Conservation (phyloP, 2,329 filamentous ascomycete genomes). For the Teratosphaeria gauchensis region DNA sequence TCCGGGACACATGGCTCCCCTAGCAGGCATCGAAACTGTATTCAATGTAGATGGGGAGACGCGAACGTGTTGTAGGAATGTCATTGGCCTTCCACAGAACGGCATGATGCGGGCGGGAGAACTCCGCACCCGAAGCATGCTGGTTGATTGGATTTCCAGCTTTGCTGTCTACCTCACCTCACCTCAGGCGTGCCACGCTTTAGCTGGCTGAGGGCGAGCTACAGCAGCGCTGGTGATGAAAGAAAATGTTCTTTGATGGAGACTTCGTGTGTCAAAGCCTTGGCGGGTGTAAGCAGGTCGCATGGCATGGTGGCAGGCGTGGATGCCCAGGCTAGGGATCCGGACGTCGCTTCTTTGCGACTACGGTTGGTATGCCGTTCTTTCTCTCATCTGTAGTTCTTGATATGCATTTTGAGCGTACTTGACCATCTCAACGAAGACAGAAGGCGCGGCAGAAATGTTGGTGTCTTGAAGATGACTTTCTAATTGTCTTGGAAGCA, state of each 20-base stretch:
- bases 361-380: neutral
- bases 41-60: neutral
- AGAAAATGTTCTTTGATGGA: neutral
- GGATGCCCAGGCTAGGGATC: neutral
- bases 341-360: neutral
- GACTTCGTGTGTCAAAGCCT: neutral
- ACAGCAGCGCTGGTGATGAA: neutral
- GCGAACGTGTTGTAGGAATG: neutral
- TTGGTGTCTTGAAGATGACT: neutral
- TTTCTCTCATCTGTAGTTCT: neutral
- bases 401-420: neutral
- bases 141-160: neutral
- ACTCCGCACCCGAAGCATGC: neutral
- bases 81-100: neutral
- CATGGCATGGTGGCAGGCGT: neutral
- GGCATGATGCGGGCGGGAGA: neutral
- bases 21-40: neutral
- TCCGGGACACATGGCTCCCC: neutral
- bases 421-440: neutral
- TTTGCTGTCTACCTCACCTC: neutral
- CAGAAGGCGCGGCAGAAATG: neutral
- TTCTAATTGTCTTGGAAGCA: neutral
- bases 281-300: neutral
- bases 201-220: neutral
- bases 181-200: neutral